These are phyloP conservation scores for Hypericum perforatum DNA, from an alignment of 345 rosid genomes.

Conservation along the genomic window DNA sequence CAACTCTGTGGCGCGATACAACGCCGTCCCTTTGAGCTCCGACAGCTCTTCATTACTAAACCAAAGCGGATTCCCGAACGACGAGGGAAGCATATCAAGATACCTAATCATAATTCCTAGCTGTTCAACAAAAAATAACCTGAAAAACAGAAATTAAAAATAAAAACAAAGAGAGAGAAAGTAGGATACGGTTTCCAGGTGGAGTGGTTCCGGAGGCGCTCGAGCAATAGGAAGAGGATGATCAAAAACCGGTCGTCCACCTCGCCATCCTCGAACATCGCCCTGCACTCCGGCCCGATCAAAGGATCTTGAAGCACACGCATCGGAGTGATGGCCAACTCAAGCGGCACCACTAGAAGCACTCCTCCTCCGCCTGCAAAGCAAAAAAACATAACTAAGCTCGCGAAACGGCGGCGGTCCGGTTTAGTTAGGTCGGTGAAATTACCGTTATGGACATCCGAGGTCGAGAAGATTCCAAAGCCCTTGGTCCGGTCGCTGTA, in stretches of 20 bases:
- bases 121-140: not conserved
- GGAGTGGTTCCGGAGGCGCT: conserved; percentile 64
- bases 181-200: conserved; percentile 73
- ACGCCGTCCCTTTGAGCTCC: conserved; percentile 69
- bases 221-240: conserved; percentile 62
- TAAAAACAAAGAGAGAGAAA: conserved; percentile 1
- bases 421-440: too few species aligned
- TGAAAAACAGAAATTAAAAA: not conserved
- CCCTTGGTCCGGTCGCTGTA: conserved; percentile 55
- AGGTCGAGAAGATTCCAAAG: conserved; percentile 52
- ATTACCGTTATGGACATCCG: conserved; percentile 37
- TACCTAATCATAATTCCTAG: conserved; percentile 38
- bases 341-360: conserved; percentile 64
- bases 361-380: conserved; percentile 36
- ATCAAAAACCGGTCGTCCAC: conserved; percentile 88
- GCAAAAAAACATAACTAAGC: not conserved
- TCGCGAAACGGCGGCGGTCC: not conserved
- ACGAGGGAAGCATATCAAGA: conserved; percentile 80
- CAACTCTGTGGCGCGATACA: conserved; percentile 63
- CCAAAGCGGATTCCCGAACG: conserved; percentile 82
- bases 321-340: conserved; percentile 91
- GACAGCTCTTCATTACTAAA: conserved; percentile 64
- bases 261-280: conserved; percentile 69
- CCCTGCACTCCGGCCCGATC: conserved; percentile 72
- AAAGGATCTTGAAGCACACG: conserved; percentile 90